These are phyloP conservation scores for Triticum monococcum DNA, from an alignment of 176 grass and related monocot species.

Conservation along the genomic window DNA sequence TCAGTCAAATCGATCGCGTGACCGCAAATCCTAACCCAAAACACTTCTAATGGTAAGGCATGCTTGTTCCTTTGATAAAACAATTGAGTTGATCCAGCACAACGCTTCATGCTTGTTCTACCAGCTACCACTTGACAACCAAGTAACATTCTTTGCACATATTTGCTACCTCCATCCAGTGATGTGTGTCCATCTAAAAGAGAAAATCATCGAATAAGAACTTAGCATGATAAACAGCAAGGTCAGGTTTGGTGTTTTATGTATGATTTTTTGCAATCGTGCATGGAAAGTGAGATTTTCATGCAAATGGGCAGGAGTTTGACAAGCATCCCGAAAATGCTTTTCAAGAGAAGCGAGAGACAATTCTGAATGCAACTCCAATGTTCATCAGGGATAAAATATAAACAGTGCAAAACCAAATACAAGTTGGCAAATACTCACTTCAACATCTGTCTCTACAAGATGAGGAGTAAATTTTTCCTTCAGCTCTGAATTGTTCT, in stretches of 20 bases:
- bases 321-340: conserved; percentile 80
- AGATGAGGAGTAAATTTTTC: conserved; percentile 80
- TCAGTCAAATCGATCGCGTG: neutral
- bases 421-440: no score
- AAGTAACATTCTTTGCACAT: conserved; percentile 79
- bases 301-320: conserved; percentile 39
- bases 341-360: conserved; percentile 78
- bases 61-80: conserved; percentile 67
- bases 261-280: conserved; percentile 6
- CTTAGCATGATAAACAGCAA: conserved; percentile 10
- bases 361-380: conserved; percentile 40
- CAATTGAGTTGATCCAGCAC: conserved; percentile 83
- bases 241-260: conserved; percentile 1
- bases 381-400: no score
- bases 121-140: conserved; percentile 95
- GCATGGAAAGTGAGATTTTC: conserved; percentile 56
- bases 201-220: conserved; percentile 34
- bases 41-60: no score
- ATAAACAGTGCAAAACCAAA: no score
- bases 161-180: conserved; percentile 71
- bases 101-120: conserved; percentile 90
- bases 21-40: neutral
- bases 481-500: conserved; percentile 80
- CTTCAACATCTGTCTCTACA: conserved; percentile 44
- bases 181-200: conserved; percentile 74